Base-by-base conservation (phyloP, 441 rosid species). In the Bruguiera hainesii region DNA sequence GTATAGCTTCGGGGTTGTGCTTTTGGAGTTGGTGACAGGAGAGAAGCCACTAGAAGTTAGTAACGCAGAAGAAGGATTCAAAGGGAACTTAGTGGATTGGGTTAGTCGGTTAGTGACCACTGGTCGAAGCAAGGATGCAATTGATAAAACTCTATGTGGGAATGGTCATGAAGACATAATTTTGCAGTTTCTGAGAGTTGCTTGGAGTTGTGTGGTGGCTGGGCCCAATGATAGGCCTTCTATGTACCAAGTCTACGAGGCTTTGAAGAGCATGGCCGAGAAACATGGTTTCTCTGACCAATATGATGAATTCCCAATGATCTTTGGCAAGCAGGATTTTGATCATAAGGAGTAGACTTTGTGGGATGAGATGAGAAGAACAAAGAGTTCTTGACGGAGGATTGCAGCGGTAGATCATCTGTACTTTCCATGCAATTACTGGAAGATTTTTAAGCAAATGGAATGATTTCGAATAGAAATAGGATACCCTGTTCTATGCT, bases 21-120 rank as follows among this genome's bases (percentile, higher is more conserved):
- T 93, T 56, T 73, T 93, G 69, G 97, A 93, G 83, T 76, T 93
- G 74, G 90, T 71, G 6, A 84, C 89, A 0, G 91, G 97, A 70
- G 76, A 73, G 26, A 93, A 85, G 56, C 85, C 96, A 5, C 63
- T 74, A 7, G 86, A 83, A 48, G 70, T 79, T 39, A 60, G 60
- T 53, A 75, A 69, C 31, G 68, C 58, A 0, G 89, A 79, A 2
- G 93, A 85, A 76, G 89, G 84, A 19, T 82, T 83, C 53, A 87
- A 88, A 71, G 94, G 85, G 26, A 85, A 71, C 71, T 76, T 93
- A 65, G 98, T 87, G 62, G 92, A 86, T 64, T 86, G 96, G 98
- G 85, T 90, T 39, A 78, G 75, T 59, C 74, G 75, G 60, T 82
- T 90, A 26, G 80, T 79, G 0, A 80, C 62, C 23, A 67, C 85